Conservation (phyloP, 1,139 yeast genomes). For the Candida buenavistaensis region DNA sequence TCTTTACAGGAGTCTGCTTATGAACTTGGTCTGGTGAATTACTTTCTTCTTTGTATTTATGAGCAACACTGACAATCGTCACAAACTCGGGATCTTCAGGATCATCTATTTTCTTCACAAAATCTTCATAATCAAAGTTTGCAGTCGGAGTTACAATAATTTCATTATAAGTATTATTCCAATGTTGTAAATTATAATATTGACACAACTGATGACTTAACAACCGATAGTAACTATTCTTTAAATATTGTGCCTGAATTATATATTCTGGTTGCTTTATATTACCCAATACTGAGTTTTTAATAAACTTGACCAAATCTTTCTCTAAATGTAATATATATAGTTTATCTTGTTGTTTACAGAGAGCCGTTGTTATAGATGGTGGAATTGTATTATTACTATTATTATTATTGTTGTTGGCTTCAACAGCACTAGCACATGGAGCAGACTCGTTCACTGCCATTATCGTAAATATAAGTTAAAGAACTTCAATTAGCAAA, state of each 20-base stretch:
- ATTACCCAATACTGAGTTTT: slow-evolving; percentile 12
- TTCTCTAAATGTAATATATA: slow-evolving; percentile 57
- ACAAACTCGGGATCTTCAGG: slow-evolving; percentile 10
- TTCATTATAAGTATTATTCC: slow-evolving; percentile 27
- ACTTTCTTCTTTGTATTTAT: slow-evolving; percentile 11
- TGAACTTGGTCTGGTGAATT: not conserved
- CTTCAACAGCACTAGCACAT: not conserved
- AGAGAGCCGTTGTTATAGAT: slow-evolving; percentile 36
- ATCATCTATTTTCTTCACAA: slow-evolving; percentile 11
- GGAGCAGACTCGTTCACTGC: no score
- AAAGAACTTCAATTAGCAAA: no score
- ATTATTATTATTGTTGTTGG: not conserved
- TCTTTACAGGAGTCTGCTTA: slow-evolving; percentile 12
- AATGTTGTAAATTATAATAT: slow-evolving; percentile 51
- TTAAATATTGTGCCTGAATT: slow-evolving; percentile 35
- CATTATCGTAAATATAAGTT: no score
- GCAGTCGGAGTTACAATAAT: slow-evolving; percentile 25
- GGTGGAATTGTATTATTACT: slow-evolving; percentile 11
- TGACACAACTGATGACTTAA: slow-evolving; percentile 70
- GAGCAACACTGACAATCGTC: slow-evolving; percentile 14
- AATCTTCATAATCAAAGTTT: slow-evolving; percentile 19
- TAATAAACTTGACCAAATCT: slow-evolving; percentile 41
- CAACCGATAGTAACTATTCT: slow-evolving; percentile 67
- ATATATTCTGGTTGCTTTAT: slow-evolving; percentile 17
- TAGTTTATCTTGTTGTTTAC: slow-evolving; percentile 48